Base-by-base conservation (phyloP, 441 rosid genomes). In the Iberis amara region DNA sequence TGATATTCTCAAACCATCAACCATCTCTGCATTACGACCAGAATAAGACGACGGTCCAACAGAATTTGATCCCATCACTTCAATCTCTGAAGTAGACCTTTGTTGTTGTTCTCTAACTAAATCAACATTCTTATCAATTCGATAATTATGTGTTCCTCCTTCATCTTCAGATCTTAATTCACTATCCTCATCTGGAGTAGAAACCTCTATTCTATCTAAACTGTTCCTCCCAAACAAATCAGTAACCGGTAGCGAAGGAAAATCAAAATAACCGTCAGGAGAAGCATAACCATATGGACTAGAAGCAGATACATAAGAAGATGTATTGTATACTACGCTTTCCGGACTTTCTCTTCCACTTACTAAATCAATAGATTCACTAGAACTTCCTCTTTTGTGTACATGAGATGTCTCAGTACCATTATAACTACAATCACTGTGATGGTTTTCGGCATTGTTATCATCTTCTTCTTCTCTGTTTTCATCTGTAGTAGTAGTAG, bases 241-340 rank as follows among this genome's bases (percentile, higher is more conserved):
- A 10, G 80, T 79, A 45, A 80, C 79, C 27, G 94, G 85, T 68
- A 89, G 68, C 66, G 83, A 53, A 39, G 94, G 94, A 68, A 76
- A 80, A 69, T 78, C 80, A 64, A 70, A 71, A 73, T 62, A 75
- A 55, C 71, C 72, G 56, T 66, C 79, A 47, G 71, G 69, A 48
- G 80, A 77, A 66, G 64, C 35, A 61, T 52, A 65, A 35, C 61
- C 73, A 61, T 46, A 65, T 2, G 73, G 75, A 49, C 68, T 66
- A 62, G 81, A 74, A 39, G 74, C 57, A 52, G 84, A 66, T 12
- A 76, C 62, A 46, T 69, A 75, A 59, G 74, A 76, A 59, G 86
- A 76, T 47, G 81, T 62, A 59, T 74, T 81, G 62, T 59, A 69
- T 41, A 80, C 82, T 45, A 71, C 73, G 58, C 73, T 69, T 59